Conservation (phyloP, 495 filamentous ascomycete species). For the Tuber aestivum region DNA sequence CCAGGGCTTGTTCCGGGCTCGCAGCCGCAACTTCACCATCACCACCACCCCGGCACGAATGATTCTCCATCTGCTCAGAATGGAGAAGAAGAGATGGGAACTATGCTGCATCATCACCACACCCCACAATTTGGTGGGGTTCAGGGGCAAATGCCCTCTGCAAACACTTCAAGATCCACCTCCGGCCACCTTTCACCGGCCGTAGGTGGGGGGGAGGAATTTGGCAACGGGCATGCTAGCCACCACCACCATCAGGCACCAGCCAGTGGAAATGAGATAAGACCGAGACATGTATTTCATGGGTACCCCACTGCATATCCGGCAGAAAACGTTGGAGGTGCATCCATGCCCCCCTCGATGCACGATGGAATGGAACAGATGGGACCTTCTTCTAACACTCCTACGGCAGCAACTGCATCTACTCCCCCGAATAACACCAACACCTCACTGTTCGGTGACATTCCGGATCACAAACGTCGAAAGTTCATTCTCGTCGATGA, state of each 20-base stretch:
- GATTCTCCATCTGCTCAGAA: constrained; percentile 45
- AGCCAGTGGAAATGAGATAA: constrained; percentile 55
- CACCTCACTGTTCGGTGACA: constrained; percentile 70
- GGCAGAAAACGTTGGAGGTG: constrained; percentile 50
- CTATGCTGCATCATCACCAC: constrained; percentile 82
- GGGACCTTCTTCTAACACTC: constrained; percentile 42
- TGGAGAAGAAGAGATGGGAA: constrained; percentile 77
- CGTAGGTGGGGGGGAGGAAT: constrained; percentile 38
- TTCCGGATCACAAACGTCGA: constrained; percentile 80
- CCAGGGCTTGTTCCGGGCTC: constrained; percentile 35
- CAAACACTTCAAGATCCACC: constrained; percentile 39
- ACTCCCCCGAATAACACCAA: constrained; percentile 44
- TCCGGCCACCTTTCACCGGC: constrained; percentile 42
- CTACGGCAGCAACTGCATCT: constrained; percentile 41
- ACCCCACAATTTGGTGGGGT: constrained; percentile 47
- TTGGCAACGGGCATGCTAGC: constrained; percentile 43
- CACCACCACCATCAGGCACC: constrained; percentile 47
- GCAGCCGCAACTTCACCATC: constrained; percentile 64
- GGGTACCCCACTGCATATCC: constrained; percentile 62
- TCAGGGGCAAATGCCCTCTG: constrained; percentile 38
- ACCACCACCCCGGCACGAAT: constrained; percentile 70
- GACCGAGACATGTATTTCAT: constrained; percentile 71
- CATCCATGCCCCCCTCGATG: constrained; percentile 66
- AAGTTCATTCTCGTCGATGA: constrained; percentile 97
- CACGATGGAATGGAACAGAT: constrained; percentile 60